phyloP scores from a whole-genome alignment of 768 basidiomycete genomes.

The Suillus subaureus region DNA sequence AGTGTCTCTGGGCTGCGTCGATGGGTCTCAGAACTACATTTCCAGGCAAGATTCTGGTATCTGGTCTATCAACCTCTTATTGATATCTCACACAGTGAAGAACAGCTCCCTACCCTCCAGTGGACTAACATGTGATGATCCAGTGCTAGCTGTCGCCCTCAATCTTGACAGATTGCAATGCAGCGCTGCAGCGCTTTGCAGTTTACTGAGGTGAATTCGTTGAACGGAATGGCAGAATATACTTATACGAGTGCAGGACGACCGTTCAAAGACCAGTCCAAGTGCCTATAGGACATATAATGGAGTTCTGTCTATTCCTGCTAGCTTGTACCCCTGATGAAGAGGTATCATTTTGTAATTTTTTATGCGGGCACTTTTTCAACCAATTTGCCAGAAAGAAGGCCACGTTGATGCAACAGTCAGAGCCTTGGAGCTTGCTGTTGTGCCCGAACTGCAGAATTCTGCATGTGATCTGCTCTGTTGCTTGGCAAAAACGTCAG shows the following conservation, averaged over 20 bases:
- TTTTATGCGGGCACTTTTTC: constrained; percentile 10
- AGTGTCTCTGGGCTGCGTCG: constrained; percentile 67
- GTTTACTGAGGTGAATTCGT: constrained; percentile 53
- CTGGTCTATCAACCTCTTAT: background rate
- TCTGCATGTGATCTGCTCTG: constrained; percentile 47
- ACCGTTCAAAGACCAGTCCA: constrained; percentile 61
- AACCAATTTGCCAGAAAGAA: constrained; percentile 22
- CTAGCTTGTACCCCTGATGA: constrained; percentile 51
- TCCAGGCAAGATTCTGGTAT: constrained; percentile 20
- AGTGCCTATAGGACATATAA: constrained; percentile 67
- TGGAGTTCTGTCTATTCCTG: constrained; percentile 54
- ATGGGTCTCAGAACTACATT: constrained; percentile 62
- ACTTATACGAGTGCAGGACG: constrained; percentile 40
- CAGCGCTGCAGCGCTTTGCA: constrained; percentile 50
- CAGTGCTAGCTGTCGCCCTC: constrained; percentile 52
- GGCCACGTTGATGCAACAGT: constrained; percentile 51
- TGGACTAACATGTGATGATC: constrained; percentile 41
- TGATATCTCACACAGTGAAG: constrained; percentile 16
- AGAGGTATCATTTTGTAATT: constrained; percentile 38
- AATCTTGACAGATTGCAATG: constrained; percentile 64
- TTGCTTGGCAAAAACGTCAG: constrained; percentile 51
- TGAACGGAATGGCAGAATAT: constrained; percentile 1
- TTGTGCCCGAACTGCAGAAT: constrained; percentile 45
- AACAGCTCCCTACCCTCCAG: constrained; percentile 16
- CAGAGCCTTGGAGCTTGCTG: constrained; percentile 54